phyloP scores from a whole-genome alignment of 2,329 filamentous ascomycete genomes.

The Colletotrichum aenigma region DNA sequence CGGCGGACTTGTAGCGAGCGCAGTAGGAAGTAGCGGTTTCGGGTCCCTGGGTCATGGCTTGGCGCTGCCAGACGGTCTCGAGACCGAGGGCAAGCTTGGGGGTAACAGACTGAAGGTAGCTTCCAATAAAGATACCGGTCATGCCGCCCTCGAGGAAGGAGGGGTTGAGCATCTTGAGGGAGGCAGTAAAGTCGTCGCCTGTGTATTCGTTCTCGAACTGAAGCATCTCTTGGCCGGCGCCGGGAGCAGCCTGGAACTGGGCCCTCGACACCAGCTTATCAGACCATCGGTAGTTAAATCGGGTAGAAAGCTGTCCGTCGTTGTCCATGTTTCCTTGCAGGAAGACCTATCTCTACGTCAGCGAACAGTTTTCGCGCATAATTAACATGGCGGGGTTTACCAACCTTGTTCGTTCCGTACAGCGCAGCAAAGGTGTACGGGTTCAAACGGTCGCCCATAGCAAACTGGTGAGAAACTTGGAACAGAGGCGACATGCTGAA shows the following conservation, averaged over 20 bases:
- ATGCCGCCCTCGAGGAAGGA: constrained; percentile 89
- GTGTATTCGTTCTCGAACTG: constrained; percentile 96
- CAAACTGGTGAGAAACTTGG: constrained; percentile 96
- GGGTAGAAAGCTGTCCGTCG: constrained; percentile 82
- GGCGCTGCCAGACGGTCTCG: constrained; percentile 93
- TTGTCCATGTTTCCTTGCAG: constrained; percentile 96
- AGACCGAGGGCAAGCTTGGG: constrained; percentile 85
- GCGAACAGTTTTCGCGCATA: background rate
- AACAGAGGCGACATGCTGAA: constrained; percentile 94
- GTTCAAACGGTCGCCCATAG: constrained; percentile 90
- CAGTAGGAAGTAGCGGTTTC: constrained; percentile 91
- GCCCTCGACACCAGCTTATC: constrained; percentile 83
- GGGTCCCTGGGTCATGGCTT: constrained; percentile 82
- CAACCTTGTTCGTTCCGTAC: constrained; percentile 90
- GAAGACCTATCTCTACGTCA: constrained; percentile 69
- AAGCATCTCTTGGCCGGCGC: constrained; percentile 81
- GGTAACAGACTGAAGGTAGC: constrained; percentile 93
- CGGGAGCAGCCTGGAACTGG: constrained; percentile 82
- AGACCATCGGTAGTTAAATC: constrained; percentile 93
- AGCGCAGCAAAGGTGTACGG: constrained; percentile 95
- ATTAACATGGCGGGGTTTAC: constrained; percentile 30
- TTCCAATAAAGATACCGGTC: constrained; percentile 94
- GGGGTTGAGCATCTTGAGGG: constrained; percentile 94
- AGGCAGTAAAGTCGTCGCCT: constrained; percentile 90
- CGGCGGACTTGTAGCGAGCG: constrained; percentile 85